A percentile compares a stretch with the other conserved stretches of the same genome.
Evolutionary conservation across 2,329 filamentous ascomycete genomes (phyloP).

Genomic region (Neoscytalidium dimidiatum): DNA sequence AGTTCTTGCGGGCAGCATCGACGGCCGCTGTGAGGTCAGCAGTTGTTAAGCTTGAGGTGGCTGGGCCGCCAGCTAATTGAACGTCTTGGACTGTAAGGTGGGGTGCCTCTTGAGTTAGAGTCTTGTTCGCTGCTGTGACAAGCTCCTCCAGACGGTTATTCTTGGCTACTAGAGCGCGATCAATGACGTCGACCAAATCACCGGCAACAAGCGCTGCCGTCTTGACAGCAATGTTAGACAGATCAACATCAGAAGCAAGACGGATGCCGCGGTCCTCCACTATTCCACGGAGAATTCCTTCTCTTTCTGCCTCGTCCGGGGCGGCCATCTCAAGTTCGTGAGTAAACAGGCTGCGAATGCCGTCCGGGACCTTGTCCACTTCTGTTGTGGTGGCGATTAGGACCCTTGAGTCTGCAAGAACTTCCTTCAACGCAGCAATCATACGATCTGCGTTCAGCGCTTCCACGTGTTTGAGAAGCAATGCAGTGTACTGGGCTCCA

Average conservation of each 20-base stretch:
- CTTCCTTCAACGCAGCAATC: constrained; percentile 78
- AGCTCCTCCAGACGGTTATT: constrained; percentile 74
- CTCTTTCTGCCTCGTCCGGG: constrained; percentile 88
- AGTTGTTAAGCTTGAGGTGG: constrained; percentile 75
- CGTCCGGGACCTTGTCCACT: constrained; percentile 90
- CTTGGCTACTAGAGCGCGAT: constrained; percentile 79
- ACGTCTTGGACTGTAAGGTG: constrained; percentile 71
- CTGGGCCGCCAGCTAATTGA: constrained; percentile 81
- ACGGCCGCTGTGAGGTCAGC: constrained; percentile 90
- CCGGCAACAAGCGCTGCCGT: constrained; percentile 94
- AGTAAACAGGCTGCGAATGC: constrained; percentile 86
- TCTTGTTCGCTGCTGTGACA: constrained; percentile 51
- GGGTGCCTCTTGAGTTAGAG: constrained; percentile 41
- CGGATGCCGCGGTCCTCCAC: constrained; percentile 74
- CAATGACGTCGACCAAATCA: constrained; percentile 91
- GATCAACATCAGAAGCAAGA: constrained; percentile 80
- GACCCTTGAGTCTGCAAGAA: constrained; percentile 77
- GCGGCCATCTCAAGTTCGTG: constrained; percentile 94
- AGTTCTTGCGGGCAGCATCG: constrained; percentile 94
- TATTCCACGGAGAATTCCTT: constrained; percentile 79
- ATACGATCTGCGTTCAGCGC: constrained; percentile 90
- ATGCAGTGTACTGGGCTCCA: constrained; percentile 76
- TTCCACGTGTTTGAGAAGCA: constrained; percentile 89
- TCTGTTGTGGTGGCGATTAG: constrained; percentile 94
- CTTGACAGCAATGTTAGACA: constrained; percentile 85